Evolutionary conservation across 495 filamentous ascomycete genomes (phyloP), one percentile per base, ranked within the genome.

Genomic region (Cryomyces minteri): DNA sequence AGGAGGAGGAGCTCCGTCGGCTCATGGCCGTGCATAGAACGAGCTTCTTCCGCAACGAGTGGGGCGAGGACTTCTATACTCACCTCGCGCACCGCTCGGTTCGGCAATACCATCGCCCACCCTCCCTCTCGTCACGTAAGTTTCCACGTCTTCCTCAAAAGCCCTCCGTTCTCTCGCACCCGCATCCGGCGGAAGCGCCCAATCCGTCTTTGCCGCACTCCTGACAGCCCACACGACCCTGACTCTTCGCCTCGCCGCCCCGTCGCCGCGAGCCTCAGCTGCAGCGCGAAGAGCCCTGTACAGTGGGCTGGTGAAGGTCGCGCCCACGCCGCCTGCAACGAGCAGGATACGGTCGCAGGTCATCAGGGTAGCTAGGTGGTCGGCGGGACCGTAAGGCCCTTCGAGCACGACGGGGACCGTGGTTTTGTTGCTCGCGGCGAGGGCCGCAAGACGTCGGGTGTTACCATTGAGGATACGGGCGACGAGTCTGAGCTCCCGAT

Each of bases 241-340:
- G 5, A 76, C 62, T 39, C 41, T 51, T 33, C 43, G 41, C 31
- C 51, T 45, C 54, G 39, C 25, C 40, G 14, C 44, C 46, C 33
- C 11, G 51, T 43, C 10, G 32, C 47, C 7, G 43, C 46, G 39
- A 14, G 40, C 25, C 47, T 40, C 31, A 44, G 47, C 30, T 44
- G 46, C 14, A 53, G 34, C 32, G 48, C 56, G 48, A 50, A 59
- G 5, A 43, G 53, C 39, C 25, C 62, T 64, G 45, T 73, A 82
- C 0, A 82, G 51, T 0, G 82, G 80, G 3, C 84, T 48, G 1
- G 68, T 69, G 52, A 82, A 88, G 0, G 80, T 83, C 6, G 76
- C 79, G n/a, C 83, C 83, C 4, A 87, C 70, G 4, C 82, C 82
- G 6, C 83, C 83, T 6, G 80, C 80, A 0, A 88, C 68, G 4